Evolutionary conservation across 495 filamentous ascomycete species (phyloP), one percentile per base, ranked within the genome.

Genomic region (Xylaria curta): DNA sequence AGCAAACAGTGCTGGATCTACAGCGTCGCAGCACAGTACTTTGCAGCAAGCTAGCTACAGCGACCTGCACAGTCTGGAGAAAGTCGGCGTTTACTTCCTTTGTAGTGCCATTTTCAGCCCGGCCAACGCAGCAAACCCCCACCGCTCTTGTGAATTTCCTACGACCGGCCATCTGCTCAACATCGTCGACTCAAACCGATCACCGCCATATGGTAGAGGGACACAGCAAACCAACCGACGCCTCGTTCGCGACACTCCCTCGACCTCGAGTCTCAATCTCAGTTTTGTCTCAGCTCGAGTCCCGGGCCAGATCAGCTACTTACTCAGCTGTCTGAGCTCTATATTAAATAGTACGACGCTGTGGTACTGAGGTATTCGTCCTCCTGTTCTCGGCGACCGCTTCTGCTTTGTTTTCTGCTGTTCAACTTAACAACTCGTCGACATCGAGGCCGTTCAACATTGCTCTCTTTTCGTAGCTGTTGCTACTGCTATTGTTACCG

Each of bases 111-210:
- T n/a, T 51, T 44, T 46, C n/a, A 49, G 74, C 68, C 19, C 59
- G 66, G 65, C 61, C 64, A 72, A 21, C 64, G 31, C 64, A 38
- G 40, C 69, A 58, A 65, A 65, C 61, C 49, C 28, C 69, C 59
- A 58, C 69, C 68, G 63, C 61, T 56, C 44, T 65, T 72, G 58
- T 58, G 46, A 72, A 67, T 42, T 53, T 54, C 69, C 67, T 28
- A 71, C 59, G 38, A 73, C 59, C 59, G 63, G 33, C 28, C 28
- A 3, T 31, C 51, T 46, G 47, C 38, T 47, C 24, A 19, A 19
- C 56, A 60, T n/a, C 17, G 24, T 59, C 28, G 54, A 28, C 8
- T 28, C 51, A 28, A 56, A 12, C 36, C 6, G 36, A 38, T 38
- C 51, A 56, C 51, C 21, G 7, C 51, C 51, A 12, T 9, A 42